Percentiles rank a stretch among this genome's conserved stretches.
Evolutionary conservation across 2,329 filamentous ascomycete genomes (phyloP).

Genomic region (Ilyonectria sp.): DNA sequence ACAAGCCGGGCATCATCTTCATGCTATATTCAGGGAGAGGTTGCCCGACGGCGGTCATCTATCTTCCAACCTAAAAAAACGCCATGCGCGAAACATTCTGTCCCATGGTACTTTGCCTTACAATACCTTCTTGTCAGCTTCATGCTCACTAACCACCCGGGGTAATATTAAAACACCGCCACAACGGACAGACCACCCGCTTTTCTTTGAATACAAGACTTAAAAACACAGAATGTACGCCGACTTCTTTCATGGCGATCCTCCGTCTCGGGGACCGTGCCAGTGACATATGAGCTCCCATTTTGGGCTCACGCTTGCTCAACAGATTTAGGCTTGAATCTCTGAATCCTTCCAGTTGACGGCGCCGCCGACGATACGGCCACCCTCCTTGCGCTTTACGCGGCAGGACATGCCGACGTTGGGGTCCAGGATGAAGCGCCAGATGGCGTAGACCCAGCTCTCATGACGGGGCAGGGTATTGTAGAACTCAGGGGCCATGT

Average conservation of each 20-base stretch:
- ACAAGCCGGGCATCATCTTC: constrained; percentile 24
- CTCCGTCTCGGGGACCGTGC: constrained; percentile 2
- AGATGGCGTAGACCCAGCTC: constrained; percentile 94
- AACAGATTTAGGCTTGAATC: constrained; percentile 70
- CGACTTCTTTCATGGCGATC: constrained; percentile 13
- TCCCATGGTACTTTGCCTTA: constrained; percentile 13
- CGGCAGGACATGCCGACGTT: constrained; percentile 92
- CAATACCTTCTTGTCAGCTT: background rate
- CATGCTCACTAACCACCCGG: background rate
- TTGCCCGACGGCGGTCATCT: constrained; percentile 27
- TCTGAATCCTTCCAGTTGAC: constrained; percentile 77
- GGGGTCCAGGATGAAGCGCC: constrained; percentile 94
- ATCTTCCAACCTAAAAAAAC: constrained; percentile 26
- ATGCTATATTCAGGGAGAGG: constrained; percentile 29
- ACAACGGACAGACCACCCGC: constrained; percentile 13
- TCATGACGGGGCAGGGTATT: constrained; percentile 86
- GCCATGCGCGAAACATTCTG: constrained; percentile 25
- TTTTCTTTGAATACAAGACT: constrained; percentile 24
- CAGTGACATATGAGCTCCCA: background rate
- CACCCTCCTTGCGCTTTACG: constrained; percentile 91
- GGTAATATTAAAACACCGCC: constrained; percentile 16
- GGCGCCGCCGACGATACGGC: constrained; percentile 69
- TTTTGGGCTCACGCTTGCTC: background rate
- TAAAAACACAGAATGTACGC: constrained; percentile 18
- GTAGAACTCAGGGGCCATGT: constrained; percentile 93